phyloP scores from a whole-genome alignment of 371 early-diverging fungal species.

The Syncephalis plumigaleata region DNA sequence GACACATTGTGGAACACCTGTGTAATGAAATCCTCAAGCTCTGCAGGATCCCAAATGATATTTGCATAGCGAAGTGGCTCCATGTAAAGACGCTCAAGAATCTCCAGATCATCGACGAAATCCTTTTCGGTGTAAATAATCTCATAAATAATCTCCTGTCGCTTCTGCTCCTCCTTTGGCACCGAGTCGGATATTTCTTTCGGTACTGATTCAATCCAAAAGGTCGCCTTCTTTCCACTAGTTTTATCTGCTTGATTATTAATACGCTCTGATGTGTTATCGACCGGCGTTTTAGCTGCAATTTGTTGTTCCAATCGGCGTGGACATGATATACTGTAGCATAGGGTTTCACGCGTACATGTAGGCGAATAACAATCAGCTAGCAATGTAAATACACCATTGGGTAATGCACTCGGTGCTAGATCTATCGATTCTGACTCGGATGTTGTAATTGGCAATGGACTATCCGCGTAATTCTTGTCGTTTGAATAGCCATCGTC shows the following conservation, averaged over 20 bases:
- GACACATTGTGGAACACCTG: slow-evolving; percentile 68
- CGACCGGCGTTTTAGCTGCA: not conserved
- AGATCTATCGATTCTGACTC: slow-evolving; percentile 13
- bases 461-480: not conserved
- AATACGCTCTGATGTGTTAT: not conserved
- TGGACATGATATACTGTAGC: slow-evolving; percentile 76
- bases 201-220: slow-evolving; percentile 45
- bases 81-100: slow-evolving; percentile 52
- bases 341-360: slow-evolving; percentile 55
- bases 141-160: slow-evolving; percentile 88
- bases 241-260: not conserved
- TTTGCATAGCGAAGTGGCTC: slow-evolving; percentile 44
- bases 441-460: no score
- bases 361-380: slow-evolving; percentile 86
- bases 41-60: slow-evolving; percentile 29
- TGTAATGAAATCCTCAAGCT: slow-evolving; percentile 44
- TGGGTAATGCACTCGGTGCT: slow-evolving; percentile 16
- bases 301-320: slow-evolving; percentile 37
- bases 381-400: slow-evolving; percentile 72
- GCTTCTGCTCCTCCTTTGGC: slow-evolving; percentile 51
- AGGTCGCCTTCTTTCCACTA: slow-evolving; percentile 9
- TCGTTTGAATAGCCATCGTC: slow-evolving; percentile 8
- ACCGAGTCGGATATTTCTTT: slow-evolving; percentile 49
- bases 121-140: slow-evolving; percentile 78
- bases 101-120: slow-evolving; percentile 67